Conservation (phyloP, 164 flowering plant species). For the Berberis thunbergii region DNA sequence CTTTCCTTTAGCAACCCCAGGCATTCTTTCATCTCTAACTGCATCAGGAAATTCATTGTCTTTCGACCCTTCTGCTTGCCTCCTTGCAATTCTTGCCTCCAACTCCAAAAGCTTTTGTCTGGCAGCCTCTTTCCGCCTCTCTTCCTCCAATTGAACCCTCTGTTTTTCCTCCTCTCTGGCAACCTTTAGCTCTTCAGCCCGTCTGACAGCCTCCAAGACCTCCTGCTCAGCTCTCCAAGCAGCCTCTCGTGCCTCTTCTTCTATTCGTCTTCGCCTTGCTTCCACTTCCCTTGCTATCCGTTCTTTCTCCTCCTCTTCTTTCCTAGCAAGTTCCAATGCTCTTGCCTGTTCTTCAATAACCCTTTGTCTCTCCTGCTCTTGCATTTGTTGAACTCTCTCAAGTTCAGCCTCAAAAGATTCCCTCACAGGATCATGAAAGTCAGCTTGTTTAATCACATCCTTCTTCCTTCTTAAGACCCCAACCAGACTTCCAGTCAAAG, state of each 20-base stretch:
- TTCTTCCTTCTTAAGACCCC: slow-evolving; percentile 78
- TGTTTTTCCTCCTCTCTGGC: slow-evolving; percentile 87
- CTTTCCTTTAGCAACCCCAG: slow-evolving; percentile 25
- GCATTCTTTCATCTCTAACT: slow-evolving; percentile 30
- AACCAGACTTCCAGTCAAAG: slow-evolving; percentile 45
- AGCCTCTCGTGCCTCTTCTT: slow-evolving; percentile 88
- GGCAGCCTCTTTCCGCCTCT: slow-evolving; percentile 95
- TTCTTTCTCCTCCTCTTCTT: slow-evolving; percentile 86
- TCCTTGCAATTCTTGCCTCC: slow-evolving; percentile 82
- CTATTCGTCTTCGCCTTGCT: slow-evolving; percentile 59
- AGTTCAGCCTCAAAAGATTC: slow-evolving; percentile 99
- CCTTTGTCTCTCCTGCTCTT: slow-evolving; percentile 80
- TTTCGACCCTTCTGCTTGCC: slow-evolving; percentile 45
- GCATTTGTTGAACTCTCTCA: slow-evolving; percentile 89
- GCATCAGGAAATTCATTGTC: slow-evolving; percentile 20
- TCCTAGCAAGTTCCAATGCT: slow-evolving; percentile 70
- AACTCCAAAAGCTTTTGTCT: slow-evolving; percentile 82
- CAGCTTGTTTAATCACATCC: slow-evolving; percentile 49
- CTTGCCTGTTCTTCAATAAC: slow-evolving; percentile 78
- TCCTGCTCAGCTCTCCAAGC: slow-evolving; percentile 96
- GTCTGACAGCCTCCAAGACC: slow-evolving; percentile 44
- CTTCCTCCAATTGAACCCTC: slow-evolving; percentile 72
- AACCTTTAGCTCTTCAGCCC: slow-evolving; percentile 68
- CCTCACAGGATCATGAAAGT: slow-evolving; percentile 89
- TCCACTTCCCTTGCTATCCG: slow-evolving; percentile 67